Conservation (phyloP, 2,329 filamentous ascomycete genomes). For the Fusarium nodosum region DNA sequence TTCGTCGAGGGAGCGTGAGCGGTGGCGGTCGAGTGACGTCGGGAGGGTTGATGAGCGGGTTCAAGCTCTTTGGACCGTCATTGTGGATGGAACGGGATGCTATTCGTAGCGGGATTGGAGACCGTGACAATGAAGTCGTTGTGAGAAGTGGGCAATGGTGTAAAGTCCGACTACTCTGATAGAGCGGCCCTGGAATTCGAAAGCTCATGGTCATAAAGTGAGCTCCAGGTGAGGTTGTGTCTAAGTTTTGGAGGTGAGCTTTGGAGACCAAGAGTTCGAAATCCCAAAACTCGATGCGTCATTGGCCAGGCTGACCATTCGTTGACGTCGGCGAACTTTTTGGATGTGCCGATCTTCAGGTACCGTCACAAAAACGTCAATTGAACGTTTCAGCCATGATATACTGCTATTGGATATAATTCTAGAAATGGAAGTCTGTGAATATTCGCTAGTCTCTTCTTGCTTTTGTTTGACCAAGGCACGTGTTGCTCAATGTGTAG, state of each 20-base stretch:
- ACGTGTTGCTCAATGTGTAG: not conserved
- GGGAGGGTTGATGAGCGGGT: conserved; percentile 75
- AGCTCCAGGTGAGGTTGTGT: conserved; percentile 29
- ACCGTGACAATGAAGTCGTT: conserved; percentile 5
- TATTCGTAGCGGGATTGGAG: conserved; percentile 22
- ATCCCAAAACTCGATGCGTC: conserved; percentile 42
- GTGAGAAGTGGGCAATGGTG: conserved; percentile 37
- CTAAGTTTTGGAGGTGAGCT: conserved; percentile 21
- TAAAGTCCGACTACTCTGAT: conserved; percentile 39
- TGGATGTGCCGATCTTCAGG: conserved; percentile 26
- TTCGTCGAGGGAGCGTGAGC: conserved; percentile 72
- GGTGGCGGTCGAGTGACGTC: conserved; percentile 78
- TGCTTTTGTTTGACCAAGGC: not conserved
- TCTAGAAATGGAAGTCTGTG: not conserved
- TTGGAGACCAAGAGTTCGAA: conserved; percentile 37
- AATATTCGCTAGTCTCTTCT: not conserved
- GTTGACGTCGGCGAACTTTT: conserved; percentile 25
- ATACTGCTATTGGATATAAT: not conserved
- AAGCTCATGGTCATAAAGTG: conserved; percentile 50
- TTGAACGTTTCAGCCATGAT: not conserved
- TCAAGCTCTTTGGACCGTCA: conserved; percentile 51
- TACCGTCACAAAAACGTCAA: conserved; percentile 12
- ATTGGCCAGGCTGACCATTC: conserved; percentile 39
- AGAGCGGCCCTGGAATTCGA: conserved; percentile 52
- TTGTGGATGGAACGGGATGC: conserved; percentile 46